Evolutionary conservation across 768 basidiomycete species (phyloP).

Genomic region (Leccinum ochraceum): DNA sequence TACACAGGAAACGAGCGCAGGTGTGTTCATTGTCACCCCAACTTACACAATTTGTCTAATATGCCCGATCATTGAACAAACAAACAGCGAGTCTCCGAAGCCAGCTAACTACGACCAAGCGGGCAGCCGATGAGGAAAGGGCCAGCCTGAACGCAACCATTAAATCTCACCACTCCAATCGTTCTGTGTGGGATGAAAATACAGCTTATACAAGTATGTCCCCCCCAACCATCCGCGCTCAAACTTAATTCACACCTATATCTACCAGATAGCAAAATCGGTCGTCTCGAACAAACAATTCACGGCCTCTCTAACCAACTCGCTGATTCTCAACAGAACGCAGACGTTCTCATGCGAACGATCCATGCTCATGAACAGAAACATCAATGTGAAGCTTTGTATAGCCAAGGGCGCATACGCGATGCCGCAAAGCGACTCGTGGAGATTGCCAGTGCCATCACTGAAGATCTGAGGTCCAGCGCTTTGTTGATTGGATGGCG

Average conservation of each 20-base stretch:
- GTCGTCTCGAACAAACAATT: not conserved
- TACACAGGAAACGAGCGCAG: not conserved
- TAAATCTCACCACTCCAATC: not conserved
- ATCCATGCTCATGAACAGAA: constrained; percentile 3
- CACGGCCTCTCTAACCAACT: not conserved
- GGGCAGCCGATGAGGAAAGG: not conserved
- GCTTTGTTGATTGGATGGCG: constrained; percentile 1
- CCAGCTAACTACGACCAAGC: not conserved
- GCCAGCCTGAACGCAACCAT: not conserved
- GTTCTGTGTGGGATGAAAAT: not conserved
- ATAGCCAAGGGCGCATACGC: not conserved
- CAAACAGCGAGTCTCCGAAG: not conserved
- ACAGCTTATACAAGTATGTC: not conserved
- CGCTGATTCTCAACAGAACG: not conserved
- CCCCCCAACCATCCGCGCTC: too few species aligned
- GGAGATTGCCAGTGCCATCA: not conserved
- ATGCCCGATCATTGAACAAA: not conserved
- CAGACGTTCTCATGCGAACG: not conserved
- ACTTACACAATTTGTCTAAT: not conserved
- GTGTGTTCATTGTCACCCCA: not conserved
- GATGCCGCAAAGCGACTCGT: not conserved
- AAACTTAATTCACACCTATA: not conserved
- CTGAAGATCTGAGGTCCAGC: not conserved
- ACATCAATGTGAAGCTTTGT: constrained; percentile 8
- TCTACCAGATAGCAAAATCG: not conserved